These are phyloP conservation scores for Scheffersomyces lignicola DNA, from an alignment of 1,139 yeast genomes.

Conservation along the genomic window DNA sequence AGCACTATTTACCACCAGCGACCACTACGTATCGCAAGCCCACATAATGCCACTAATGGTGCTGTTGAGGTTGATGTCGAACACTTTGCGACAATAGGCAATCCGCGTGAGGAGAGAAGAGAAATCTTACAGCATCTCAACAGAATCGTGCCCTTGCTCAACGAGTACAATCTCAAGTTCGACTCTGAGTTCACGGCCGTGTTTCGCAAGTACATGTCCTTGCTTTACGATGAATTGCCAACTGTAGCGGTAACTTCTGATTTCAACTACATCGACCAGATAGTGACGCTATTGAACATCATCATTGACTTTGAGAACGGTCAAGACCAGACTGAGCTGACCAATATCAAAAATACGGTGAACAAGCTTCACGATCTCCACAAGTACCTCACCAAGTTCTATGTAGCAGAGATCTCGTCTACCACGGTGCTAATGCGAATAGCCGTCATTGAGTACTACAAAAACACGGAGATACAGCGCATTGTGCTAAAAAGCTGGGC, in stretches of 20 bases:
- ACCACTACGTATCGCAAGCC: too few species aligned
- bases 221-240: constrained; percentile 20
- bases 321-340: constrained; percentile 18
- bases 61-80: too few species aligned
- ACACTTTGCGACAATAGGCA: too few species aligned
- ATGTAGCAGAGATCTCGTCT: constrained; percentile 2
- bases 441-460: constrained; percentile 18
- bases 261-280: constrained; percentile 21
- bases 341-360: constrained; percentile 23
- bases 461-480: constrained; percentile 6
- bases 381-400: constrained; percentile 11
- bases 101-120: constrained; percentile 10
- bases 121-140: constrained; percentile 14
- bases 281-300: constrained; percentile 22
- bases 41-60: too few species aligned
- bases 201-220: constrained; percentile 22
- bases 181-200: constrained; percentile 22
- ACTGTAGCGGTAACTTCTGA: constrained; percentile 20
- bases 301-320: constrained; percentile 33
- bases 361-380: constrained; percentile 23
- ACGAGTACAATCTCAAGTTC: constrained; percentile 30
- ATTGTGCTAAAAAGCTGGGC: constrained; percentile 20
- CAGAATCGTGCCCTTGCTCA: constrained; percentile 30
- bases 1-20: too few species aligned
- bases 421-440: constrained; percentile 30